Evolutionary conservation across 441 rosid species (phyloP).

Genomic region (Gossypium lobatum): DNA sequence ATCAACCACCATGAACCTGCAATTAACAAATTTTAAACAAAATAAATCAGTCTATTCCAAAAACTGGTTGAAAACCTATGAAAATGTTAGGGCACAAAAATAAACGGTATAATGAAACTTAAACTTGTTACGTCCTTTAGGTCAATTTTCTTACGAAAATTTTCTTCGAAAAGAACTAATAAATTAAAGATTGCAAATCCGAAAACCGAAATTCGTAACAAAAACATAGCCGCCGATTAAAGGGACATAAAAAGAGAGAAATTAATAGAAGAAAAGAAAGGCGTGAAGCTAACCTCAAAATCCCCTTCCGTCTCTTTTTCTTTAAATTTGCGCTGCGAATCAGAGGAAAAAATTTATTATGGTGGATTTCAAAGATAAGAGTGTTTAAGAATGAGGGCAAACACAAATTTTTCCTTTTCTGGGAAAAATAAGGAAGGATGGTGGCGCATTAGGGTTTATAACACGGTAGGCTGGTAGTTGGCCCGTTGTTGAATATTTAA

Average conservation of each 20-base stretch:
- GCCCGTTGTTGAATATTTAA: background rate
- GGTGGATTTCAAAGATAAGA: background rate
- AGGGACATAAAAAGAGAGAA: background rate
- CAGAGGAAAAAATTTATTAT: background rate
- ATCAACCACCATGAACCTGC: constrained; percentile 15
- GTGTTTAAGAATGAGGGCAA: background rate
- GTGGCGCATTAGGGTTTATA: background rate
- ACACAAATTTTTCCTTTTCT: too few species aligned
- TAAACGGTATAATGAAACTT: background rate
- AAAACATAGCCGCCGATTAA: background rate
- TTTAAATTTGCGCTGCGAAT: background rate
- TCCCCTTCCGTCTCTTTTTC: background rate
- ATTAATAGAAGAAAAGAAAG: background rate
- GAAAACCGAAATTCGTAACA: background rate
- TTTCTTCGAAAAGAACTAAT: background rate
- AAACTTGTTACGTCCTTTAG: background rate
- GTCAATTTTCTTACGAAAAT: background rate
- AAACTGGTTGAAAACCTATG: background rate
- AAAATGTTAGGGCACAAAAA: background rate
- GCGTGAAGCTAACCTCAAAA: background rate
- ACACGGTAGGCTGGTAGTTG: background rate
- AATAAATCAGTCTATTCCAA: background rate
- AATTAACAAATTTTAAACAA: background rate
- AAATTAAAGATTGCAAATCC: background rate
- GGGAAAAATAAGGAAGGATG: background rate